phyloP scores from a whole-genome alignment of 805 yeast species.

The Isabelozyma rhagii region DNA sequence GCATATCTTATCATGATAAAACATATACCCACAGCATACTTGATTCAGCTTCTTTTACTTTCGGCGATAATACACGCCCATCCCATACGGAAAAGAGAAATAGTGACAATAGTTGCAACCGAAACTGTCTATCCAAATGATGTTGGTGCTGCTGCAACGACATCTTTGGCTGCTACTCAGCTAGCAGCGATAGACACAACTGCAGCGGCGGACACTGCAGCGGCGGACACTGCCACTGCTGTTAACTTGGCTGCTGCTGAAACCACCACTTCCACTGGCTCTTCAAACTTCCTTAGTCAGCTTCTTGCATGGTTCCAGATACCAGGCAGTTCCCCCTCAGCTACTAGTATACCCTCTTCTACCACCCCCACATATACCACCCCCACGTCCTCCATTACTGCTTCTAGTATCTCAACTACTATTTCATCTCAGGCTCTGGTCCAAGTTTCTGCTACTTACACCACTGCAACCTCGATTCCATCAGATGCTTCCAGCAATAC shows the following conservation, averaged over 20 bases:
- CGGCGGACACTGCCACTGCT: not conserved
- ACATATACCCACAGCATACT: not conserved
- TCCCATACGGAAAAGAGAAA: not conserved
- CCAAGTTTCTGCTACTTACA: not conserved
- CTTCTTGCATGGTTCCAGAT: not conserved
- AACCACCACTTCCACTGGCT: not conserved
- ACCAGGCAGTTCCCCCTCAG: not conserved
- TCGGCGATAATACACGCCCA: not conserved
- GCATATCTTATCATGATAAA: not conserved
- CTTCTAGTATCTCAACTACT: not conserved
- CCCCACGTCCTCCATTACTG: not conserved
- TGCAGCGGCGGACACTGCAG: not conserved
- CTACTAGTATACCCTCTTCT: not conserved
- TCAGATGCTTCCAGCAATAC: slow-evolving; percentile 1
- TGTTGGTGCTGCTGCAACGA: not conserved
- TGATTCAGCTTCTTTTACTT: not conserved
- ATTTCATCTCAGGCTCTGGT: not conserved
- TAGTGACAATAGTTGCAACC: not conserved
- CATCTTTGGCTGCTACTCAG: no score
- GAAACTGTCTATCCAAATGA: not conserved
- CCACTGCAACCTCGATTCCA: not conserved
- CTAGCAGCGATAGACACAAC: not conserved
- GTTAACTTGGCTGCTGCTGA: not conserved
- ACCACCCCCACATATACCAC: not conserved
- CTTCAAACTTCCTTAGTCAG: not conserved